phyloP scores from a whole-genome alignment of 164 flowering plant species.

The Brasenia schreberi region DNA sequence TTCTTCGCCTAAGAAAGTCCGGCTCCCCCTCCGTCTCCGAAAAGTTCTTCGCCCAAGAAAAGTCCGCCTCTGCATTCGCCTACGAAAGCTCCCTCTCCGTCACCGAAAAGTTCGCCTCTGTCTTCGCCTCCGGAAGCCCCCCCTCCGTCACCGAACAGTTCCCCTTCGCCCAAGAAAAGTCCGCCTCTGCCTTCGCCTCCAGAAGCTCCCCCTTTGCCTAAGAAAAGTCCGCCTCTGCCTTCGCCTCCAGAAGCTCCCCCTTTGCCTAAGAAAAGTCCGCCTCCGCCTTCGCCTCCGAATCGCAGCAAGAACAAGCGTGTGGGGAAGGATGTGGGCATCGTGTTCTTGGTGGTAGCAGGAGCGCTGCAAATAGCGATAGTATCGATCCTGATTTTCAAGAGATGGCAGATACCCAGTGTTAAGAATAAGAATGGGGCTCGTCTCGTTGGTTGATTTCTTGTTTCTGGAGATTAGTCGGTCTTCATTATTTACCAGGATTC shows the following conservation, averaged over 20 bases:
- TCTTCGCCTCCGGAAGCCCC: background rate
- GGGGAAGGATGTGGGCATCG: constrained; percentile 19
- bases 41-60: background rate
- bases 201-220: background rate
- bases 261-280: background rate
- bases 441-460: background rate
- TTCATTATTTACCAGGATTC: background rate
- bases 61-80: background rate
- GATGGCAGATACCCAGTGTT: constrained; percentile 12
- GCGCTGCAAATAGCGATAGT: constrained; percentile 17
- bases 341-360: constrained; percentile 15
- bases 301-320: constrained; percentile 2
- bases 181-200: background rate
- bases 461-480: too few relatives aligned
- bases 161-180: background rate
- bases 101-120: background rate
- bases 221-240: background rate
- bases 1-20: background rate
- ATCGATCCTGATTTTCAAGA: constrained; percentile 14
- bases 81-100: background rate
- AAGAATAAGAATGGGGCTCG: background rate
- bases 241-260: background rate
- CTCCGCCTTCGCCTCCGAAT: background rate
- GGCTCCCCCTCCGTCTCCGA: background rate
- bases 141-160: background rate